Evolutionary conservation across 1,284 basidiomycete genomes (phyloP).

Genomic region (Ceratobasidium sp.): DNA sequence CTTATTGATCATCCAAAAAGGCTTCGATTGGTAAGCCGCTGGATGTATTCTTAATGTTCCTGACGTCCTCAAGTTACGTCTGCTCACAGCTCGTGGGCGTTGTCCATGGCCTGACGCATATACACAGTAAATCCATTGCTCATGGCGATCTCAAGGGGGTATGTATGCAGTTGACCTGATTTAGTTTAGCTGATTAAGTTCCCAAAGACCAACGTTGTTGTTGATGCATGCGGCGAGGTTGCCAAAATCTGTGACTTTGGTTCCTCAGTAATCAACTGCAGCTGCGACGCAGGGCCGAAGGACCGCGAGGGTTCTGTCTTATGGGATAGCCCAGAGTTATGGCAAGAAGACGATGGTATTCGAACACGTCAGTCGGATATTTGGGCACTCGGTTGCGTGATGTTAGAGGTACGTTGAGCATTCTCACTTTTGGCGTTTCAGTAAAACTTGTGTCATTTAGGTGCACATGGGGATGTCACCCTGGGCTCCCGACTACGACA

Average conservation of each 20-base stretch:
- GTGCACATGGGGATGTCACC: conserved; percentile 10
- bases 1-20: background rate
- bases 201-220: conserved; percentile 4
- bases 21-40: background rate
- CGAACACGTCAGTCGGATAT: conserved; percentile 12
- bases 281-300: background rate
- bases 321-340: conserved; percentile 34
- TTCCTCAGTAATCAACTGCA: conserved; percentile 11
- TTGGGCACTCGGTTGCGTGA: conserved; percentile 27
- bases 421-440: background rate
- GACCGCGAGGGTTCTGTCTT: conserved; percentile 4
- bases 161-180: background rate
- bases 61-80: background rate
- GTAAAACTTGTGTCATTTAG: background rate
- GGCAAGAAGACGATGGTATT: background rate
- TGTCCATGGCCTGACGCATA: conserved; percentile 8
- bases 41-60: background rate
- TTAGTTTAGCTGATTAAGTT: background rate
- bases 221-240: background rate
- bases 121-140: conserved; percentile 16
- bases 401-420: background rate
- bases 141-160: conserved; percentile 30
- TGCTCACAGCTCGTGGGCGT: conserved; percentile 4
- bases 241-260: conserved; percentile 36
- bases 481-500: conserved; percentile 15